Percentiles rank a stretch among this genome's conserved stretches.
Conservation (phyloP, 345 rosid genomes). For the Eucalyptus marginata region DNA sequence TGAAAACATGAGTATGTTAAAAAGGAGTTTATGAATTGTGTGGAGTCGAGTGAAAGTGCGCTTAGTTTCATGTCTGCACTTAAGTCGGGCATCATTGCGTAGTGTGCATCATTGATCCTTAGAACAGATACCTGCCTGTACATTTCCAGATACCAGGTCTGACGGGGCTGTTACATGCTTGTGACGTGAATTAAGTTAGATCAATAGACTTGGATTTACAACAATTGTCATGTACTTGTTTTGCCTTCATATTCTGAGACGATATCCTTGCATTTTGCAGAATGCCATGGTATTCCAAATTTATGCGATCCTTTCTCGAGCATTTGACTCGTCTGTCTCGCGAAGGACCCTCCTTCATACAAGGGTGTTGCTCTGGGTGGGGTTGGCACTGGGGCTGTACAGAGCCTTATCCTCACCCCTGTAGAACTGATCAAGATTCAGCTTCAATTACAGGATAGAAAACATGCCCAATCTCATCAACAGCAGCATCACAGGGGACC, state of each 20-base stretch:
- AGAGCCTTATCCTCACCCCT: constrained; percentile 69
- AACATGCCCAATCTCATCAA: neutral
- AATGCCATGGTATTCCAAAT: constrained; percentile 70
- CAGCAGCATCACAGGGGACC: constrained; percentile 28
- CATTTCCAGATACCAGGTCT: neutral
- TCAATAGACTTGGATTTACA: neutral
- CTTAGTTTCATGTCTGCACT: neutral
- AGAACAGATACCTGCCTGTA: neutral
- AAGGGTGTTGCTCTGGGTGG: constrained; percentile 85
- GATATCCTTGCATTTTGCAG: neutral
- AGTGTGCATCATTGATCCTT: neutral
- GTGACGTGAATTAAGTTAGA: neutral
- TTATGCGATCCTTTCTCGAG: constrained; percentile 75
- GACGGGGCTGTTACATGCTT: neutral
- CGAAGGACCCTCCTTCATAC: constrained; percentile 68
- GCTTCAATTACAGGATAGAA: constrained; percentile 49
- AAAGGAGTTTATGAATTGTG: neutral
- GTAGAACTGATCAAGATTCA: constrained; percentile 84
- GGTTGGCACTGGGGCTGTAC: constrained; percentile 74
- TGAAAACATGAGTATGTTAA: neutral
- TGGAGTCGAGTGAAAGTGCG: neutral
- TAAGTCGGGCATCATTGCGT: neutral
- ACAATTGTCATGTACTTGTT: neutral
- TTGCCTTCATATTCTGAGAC: neutral
- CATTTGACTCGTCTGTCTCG: constrained; percentile 43